Base-by-base conservation (phyloP, 495 filamentous ascomycete genomes). In the Astrothelium macrocarpum region DNA sequence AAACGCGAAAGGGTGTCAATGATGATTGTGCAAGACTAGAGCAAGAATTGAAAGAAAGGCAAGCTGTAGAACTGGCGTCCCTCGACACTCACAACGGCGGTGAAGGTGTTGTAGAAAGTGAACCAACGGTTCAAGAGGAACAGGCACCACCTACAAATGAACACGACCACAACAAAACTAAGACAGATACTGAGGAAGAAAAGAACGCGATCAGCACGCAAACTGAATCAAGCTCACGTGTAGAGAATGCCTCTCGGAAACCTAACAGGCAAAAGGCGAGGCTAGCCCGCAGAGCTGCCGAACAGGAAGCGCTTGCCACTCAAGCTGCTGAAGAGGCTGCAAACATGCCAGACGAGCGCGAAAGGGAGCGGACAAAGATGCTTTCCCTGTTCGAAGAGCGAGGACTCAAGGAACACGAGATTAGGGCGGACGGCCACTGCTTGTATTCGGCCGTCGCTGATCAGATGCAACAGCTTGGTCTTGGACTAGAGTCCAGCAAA, bases 381-480 rank as follows among this genome's bases (percentile, higher is more conserved):
- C 77, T 80, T 18, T 76, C 74, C 2, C 81, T 79, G 7, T 89
- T 95, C 68, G 74, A 79, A 53, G 77, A 79, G 11, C 74, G 86
- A 59, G 77, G 77, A 2, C 77, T 97, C 34, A 80, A 76, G 25
- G 91, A 97, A 77, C 80, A 88, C 61, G 84, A 88, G 62, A 90
- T 97, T 31, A 83, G 80, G 20, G 91, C 94, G 0, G 93, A 98
- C 71, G 94, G 94, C 0, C 94, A 98, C 71, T 98, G 94, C 73
- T 79, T 98, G n/a, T 98, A 96, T 76, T 86, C 90, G 7, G 91
- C 95, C 1, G 80, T 98, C 49, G 92, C 93, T 45, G 89, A 91
- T 71, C 91, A 96, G 75, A 77, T 97, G 45, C 72, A 71, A 32
- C 72, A 74, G 29, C 63, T 75, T 14, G 77, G 73, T 2, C 69